phyloP scores from a whole-genome alignment of 148 eudicot species.

The Camellia japonica region DNA sequence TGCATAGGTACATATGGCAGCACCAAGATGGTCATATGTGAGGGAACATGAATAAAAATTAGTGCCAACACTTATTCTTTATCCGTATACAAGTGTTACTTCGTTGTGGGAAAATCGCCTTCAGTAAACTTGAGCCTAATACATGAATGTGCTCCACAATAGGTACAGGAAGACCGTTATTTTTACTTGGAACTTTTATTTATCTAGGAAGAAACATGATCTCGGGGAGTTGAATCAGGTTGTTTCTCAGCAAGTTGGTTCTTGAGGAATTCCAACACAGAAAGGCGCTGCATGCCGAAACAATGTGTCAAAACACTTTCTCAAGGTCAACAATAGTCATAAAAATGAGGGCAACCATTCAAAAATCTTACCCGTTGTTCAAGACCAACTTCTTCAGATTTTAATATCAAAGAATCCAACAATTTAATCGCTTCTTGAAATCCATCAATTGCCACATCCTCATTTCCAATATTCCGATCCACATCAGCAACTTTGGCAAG shows the following conservation, averaged over 20 bases:
- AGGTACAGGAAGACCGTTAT: neutral
- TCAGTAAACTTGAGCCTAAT: neutral
- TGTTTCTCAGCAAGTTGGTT: conserved; percentile 57
- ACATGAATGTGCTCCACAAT: neutral
- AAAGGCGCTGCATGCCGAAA: conserved; percentile 59
- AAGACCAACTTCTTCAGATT: conserved; percentile 56
- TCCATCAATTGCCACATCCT: conserved; percentile 59
- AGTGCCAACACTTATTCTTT: neutral
- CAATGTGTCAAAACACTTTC: neutral
- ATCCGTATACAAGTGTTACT: neutral
- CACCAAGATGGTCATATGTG: neutral
- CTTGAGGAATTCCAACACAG: conserved; percentile 80
- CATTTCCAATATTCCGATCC: conserved; percentile 78
- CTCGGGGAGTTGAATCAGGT: conserved; percentile 26
- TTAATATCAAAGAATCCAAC: conserved; percentile 56
- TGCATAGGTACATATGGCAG: neutral
- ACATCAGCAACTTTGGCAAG: conserved; percentile 97
- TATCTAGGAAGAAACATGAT: conserved; percentile 4
- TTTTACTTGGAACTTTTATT: neutral
- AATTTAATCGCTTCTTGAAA: conserved; percentile 70
- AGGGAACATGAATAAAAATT: neutral
- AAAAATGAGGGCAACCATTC: neutral
- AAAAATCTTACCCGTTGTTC: conserved; percentile 71
- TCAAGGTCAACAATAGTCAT: neutral
- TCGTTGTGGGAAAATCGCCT: neutral